Percentiles rank a stretch among this genome's conserved stretches.
These are phyloP conservation scores for Ehretia macrophylla DNA, from an alignment of 257 asterid genomes.

Conservation along the genomic window DNA sequence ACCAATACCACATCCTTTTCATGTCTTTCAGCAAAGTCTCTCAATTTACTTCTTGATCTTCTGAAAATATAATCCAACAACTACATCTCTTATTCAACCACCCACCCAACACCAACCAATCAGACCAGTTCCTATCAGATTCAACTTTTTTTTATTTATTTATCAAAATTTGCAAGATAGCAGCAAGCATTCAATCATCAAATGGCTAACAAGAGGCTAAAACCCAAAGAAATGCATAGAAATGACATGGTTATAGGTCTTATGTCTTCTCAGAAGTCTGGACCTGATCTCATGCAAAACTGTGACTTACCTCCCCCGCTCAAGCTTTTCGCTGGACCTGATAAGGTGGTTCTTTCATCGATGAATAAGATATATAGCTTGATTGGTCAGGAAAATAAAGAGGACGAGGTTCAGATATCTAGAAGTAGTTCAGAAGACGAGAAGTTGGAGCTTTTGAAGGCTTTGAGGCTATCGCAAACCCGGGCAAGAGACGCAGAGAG, in stretches of 20 bases:
- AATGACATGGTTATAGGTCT: slow-evolving; percentile 19
- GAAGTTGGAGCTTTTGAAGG: slow-evolving; percentile 47
- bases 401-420: not conserved
- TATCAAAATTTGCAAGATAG: not conserved
- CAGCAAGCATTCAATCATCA: slow-evolving; percentile 6
- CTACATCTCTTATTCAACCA: not conserved
- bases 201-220: slow-evolving; percentile 18
- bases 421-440: slow-evolving; percentile 16
- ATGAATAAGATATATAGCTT: slow-evolving; percentile 7
- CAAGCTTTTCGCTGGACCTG: slow-evolving; percentile 39
- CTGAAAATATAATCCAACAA: slow-evolving; percentile 8
- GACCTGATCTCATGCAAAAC: slow-evolving; percentile 48
- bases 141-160: too few species aligned
- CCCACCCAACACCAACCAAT: not conserved
- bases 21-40: slow-evolving; percentile 1
- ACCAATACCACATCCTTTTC: not conserved
- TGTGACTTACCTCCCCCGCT: slow-evolving; percentile 70
- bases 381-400: slow-evolving; percentile 14
- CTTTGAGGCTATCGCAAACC: slow-evolving; percentile 54
- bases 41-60: not conserved
- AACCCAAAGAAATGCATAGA: slow-evolving; percentile 12
- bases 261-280: slow-evolving; percentile 19
- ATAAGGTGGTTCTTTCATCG: slow-evolving; percentile 21
- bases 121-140: not conserved
- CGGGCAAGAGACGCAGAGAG: slow-evolving; percentile 71